Base-by-base conservation (phyloP, 2,329 filamentous ascomycete species). In the Fusarium hostae region DNA sequence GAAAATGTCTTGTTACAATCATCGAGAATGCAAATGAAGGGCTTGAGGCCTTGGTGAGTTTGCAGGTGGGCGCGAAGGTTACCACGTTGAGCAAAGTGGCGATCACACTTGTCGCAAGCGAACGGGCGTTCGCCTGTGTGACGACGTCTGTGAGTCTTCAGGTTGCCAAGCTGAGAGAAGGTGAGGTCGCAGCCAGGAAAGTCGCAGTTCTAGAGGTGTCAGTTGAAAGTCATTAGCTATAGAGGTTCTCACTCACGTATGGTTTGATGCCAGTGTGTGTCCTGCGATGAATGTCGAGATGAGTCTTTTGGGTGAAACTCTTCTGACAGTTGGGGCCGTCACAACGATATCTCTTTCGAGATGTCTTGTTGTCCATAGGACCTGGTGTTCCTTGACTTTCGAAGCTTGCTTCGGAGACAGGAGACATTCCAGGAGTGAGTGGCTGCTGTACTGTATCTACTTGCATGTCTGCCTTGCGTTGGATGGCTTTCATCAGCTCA, bases 221-320 rank as follows among this genome's bases (percentile, higher is more conserved):
- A 82, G 78, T 61, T 16, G 35, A 6, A 44, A 39, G 39, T n/a
- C 5, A 24, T 18, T 22, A 4, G 6, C 8, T 9, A 5, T 16
- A 35, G 9, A 7, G 26, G 16, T 18, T 18, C n/a, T 12, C 16
- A 85, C 93, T 86, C 84, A 97, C 92, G 79, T 95, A 98, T 66
- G 95, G 95, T 79, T 94, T 96, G 59, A 92, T 90, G 20, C 96
- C 96, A 4, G 94, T 97, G 81, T 99, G 96, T 8, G 92, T 91
- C 71, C 95, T 88, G 48, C 89, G 90, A 80, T 99, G 96, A 52
- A 97, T 98, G 68, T 96, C 92, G 15, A 98, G 87, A 76, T 98
- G 95, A 2, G 95, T 97, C 82, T 95, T 97, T 79, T 98, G 95
- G 66, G 89, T 90, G 81, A 98, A 98, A 68, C 88, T 90, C 84